phyloP scores from a whole-genome alignment of 257 asterid species.

The Dorcoceras hygrometricum region DNA sequence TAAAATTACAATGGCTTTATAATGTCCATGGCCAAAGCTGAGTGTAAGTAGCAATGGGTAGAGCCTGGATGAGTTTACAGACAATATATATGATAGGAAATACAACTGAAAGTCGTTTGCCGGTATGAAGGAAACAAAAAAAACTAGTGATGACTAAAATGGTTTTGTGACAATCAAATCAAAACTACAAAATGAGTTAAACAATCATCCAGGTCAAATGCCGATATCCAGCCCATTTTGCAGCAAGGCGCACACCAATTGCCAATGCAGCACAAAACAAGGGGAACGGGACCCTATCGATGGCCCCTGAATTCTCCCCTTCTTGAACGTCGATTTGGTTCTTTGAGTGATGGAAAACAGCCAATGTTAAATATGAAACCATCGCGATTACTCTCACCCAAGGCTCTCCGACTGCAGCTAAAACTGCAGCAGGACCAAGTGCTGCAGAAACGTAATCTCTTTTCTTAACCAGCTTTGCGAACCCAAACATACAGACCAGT shows the following conservation, averaged over 20 bases:
- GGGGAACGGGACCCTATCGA: conserved; percentile 60
- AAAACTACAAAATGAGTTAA: conserved; percentile 26
- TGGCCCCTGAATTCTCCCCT: conserved; percentile 27
- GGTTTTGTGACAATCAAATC: background rate
- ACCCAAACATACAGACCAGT: conserved; percentile 62
- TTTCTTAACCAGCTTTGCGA: conserved; percentile 53
- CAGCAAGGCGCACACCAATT: conserved; percentile 66
- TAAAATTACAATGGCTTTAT: no score
- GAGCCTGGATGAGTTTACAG: background rate
- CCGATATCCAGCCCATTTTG: conserved; percentile 90
- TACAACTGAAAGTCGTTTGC: background rate
- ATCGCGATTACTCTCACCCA: conserved; percentile 71
- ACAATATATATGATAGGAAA: background rate
- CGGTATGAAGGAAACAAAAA: no score
- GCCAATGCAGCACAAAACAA: conserved; percentile 73
- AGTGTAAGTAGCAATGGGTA: background rate
- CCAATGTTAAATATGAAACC: conserved; percentile 58
- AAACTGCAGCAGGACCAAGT: conserved; percentile 72
- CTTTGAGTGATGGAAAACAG: conserved; percentile 43
- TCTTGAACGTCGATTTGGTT: conserved; percentile 28
- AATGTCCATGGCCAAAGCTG: background rate
- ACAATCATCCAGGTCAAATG: conserved; percentile 98
- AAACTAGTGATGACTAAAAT: no score
- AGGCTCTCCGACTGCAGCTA: conserved; percentile 89
- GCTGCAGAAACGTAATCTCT: conserved; percentile 76